phyloP scores from a whole-genome alignment of 176 grass and related monocot genomes.

The Oryza longistaminata region DNA sequence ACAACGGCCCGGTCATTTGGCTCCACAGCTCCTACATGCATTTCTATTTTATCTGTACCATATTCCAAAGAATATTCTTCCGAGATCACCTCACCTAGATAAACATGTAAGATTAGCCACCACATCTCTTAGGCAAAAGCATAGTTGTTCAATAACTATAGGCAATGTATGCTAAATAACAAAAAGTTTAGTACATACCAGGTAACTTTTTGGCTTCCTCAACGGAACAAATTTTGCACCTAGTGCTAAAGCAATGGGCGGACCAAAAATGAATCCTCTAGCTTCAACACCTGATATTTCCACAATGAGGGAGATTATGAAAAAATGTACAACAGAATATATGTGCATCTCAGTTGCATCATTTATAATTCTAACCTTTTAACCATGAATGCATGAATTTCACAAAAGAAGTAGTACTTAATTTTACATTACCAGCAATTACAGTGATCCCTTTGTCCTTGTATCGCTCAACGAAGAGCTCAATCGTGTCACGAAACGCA shows the following conservation, averaged over 20 bases:
- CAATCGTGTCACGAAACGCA: conserved; percentile 80
- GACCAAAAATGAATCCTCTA: conserved; percentile 96
- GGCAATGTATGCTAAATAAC: neutral
- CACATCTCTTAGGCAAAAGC: neutral
- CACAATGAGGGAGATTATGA: neutral
- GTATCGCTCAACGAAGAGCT: conserved; percentile 92
- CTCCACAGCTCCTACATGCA: conserved; percentile 93
- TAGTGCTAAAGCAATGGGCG: conserved; percentile 91
- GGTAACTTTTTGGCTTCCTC: conserved; percentile 97
- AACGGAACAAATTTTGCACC: conserved; percentile 97
- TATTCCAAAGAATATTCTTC: conserved; percentile 95
- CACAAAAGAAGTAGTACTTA: neutral
- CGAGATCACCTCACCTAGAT: conserved; percentile 80
- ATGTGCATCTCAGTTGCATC: neutral
- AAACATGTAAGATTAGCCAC: conserved; percentile 37
- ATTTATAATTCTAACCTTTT: neutral
- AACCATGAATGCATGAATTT: neutral
- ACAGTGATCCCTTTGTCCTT: conserved; percentile 73
- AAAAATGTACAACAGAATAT: neutral
- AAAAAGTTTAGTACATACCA: conserved; percentile 44
- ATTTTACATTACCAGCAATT: conserved; percentile 64
- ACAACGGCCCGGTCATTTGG: conserved; percentile 60
- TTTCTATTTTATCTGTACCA: conserved; percentile 89
- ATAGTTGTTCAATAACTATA: neutral
- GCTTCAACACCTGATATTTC: conserved; percentile 84